phyloP scores from a whole-genome alignment of 345 rosid genomes.

The Lepidium didymum region DNA sequence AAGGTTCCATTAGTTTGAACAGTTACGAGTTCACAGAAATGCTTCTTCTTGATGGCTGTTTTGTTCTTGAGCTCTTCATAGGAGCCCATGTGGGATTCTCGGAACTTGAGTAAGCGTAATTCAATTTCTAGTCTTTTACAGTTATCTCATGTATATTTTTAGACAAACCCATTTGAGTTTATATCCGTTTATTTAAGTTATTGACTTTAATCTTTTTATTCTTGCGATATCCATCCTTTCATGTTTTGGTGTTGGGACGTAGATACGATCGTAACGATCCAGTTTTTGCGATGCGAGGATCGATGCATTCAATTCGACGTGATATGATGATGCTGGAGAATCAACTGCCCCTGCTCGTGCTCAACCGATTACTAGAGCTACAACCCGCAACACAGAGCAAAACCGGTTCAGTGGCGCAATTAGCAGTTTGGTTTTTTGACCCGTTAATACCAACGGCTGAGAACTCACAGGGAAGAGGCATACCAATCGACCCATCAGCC shows the following conservation, averaged over 20 bases:
- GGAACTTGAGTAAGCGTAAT: constrained; percentile 27
- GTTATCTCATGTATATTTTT: not conserved
- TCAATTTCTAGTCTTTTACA: not conserved
- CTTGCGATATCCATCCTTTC: too few species aligned
- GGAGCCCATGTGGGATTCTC: constrained; percentile 54
- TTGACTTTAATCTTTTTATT: not conserved
- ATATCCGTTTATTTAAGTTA: not conserved
- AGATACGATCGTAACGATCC: constrained; percentile 44
- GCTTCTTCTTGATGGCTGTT: constrained; percentile 74
- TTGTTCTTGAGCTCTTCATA: constrained; percentile 49
- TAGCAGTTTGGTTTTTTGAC: constrained; percentile 51
- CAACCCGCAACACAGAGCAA: constrained; percentile 38
- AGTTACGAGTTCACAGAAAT: constrained; percentile 62
- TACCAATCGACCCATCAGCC: not conserved
- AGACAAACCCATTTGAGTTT: too few species aligned
- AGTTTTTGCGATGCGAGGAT: constrained; percentile 57
- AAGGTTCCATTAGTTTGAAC: constrained; percentile 34
- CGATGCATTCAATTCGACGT: constrained; percentile 65
- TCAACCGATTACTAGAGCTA: constrained; percentile 51
- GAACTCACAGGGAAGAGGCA: not conserved
- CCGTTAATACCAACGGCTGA: constrained; percentile 27
- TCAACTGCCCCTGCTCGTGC: constrained; percentile 57
- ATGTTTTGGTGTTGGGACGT: too few species aligned
- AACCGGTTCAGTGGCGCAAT: constrained; percentile 40
- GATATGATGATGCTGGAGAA: constrained; percentile 82